Base-by-base conservation (phyloP, 345 rosid species). In the Microthlaspi erraticum region DNA sequence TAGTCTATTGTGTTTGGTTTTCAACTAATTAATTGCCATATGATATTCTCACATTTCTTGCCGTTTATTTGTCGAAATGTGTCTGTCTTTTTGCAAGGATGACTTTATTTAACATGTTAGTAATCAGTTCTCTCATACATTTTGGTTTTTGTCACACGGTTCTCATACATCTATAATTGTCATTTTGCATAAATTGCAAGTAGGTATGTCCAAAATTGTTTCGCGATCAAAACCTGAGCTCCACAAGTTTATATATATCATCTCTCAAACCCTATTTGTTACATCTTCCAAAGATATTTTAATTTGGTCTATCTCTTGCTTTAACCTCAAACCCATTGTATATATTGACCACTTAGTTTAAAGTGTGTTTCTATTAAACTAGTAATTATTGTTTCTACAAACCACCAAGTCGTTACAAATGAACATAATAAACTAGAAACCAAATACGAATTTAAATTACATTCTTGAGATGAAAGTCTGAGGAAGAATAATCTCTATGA, bases 161-260 rank as follows among this genome's bases (percentile, higher is more conserved):
- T 56, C 38, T 45, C 56, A 46, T 20, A 36, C 48, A 57, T 45
- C 10, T 60, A n/a, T 68, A 32, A 19, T n/a, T 60, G 26, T 59
- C 17, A 58, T 38, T 58, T 20, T 58, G 17, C 23, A 53, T 53
- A 29, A 53, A 53, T 37, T 53, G 58, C 10, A 7, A 29, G 10
- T 29, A 52, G 34, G 16, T 1, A 12, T 16, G 17, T 43, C 11
- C 50, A 38, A 12, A 60, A n/a, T 8, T 20, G 8, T 60, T 60
- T 39, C 36, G 18, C 17, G 14, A 59, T 23, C 11, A 9, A 13
- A 29, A 26, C 36, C 42, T 60, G 10, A 39, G 11, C 3, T 16
- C 50, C 23, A 16, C 10, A 7, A 7, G 16, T 2, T 6, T 14
- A 43, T 43, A n/a, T n/a, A n/a, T 49, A 48, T 34, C n/a, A 38